Evolutionary conservation across 2,329 filamentous ascomycete species (phyloP).

Genomic region (Fusarium anthophilum): DNA sequence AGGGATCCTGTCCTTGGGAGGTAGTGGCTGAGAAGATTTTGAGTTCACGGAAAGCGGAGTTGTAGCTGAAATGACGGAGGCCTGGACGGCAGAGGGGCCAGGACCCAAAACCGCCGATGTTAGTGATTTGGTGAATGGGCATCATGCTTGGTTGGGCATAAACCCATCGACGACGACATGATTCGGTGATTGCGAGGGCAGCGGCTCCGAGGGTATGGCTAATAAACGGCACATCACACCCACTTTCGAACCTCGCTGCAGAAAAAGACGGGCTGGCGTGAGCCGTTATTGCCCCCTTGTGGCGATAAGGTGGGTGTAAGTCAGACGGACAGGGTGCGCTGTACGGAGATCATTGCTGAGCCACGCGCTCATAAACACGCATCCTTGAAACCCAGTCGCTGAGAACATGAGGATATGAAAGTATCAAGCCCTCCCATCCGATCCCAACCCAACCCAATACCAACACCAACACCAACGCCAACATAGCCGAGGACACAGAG

Average conservation of each 20-base stretch:
- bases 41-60: slow-evolving; percentile 35
- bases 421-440: slow-evolving; percentile 24
- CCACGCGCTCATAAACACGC: slow-evolving; percentile 34
- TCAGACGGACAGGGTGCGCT: slow-evolving; percentile 29
- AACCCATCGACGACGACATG: slow-evolving; percentile 20
- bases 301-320: slow-evolving; percentile 36
- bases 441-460: not conserved
- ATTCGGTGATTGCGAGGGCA: slow-evolving; percentile 20
- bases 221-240: slow-evolving; percentile 26
- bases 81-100: slow-evolving; percentile 12
- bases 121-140: slow-evolving; percentile 24
- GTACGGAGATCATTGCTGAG: slow-evolving; percentile 32
- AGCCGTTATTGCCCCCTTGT: slow-evolving; percentile 33
- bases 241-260: slow-evolving; percentile 32
- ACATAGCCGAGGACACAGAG: slow-evolving; percentile 3
- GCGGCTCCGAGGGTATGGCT: slow-evolving; percentile 9
- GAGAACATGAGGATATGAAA: slow-evolving; percentile 24
- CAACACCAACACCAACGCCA: not conserved
- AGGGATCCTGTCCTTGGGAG: slow-evolving; percentile 24
- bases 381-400: slow-evolving; percentile 16
- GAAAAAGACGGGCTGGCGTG: slow-evolving; percentile 30
- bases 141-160: slow-evolving; percentile 20
- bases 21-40: slow-evolving; percentile 34
- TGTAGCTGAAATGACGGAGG: slow-evolving; percentile 36
- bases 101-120: not conserved